phyloP scores from a whole-genome alignment of 148 eudicot genomes.

The Limonium bicolor region DNA sequence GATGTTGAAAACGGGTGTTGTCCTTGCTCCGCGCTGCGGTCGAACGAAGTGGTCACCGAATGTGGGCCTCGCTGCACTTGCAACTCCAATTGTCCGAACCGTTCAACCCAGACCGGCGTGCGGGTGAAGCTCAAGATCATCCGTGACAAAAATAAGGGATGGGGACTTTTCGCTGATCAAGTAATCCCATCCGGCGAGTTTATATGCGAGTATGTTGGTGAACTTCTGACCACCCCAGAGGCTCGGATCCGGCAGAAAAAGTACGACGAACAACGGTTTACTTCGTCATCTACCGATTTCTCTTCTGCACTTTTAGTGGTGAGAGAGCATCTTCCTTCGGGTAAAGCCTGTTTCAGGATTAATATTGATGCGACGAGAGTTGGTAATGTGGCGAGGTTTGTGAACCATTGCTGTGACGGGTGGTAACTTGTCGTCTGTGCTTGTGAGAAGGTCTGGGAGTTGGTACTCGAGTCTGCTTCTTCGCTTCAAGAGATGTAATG shows the following conservation, averaged over 20 bases:
- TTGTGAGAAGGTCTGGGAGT: slow-evolving; percentile 60
- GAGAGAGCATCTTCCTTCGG: slow-evolving; percentile 74
- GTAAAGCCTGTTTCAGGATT: slow-evolving; percentile 75
- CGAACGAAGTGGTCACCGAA: slow-evolving; percentile 28
- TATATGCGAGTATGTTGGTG: slow-evolving; percentile 88
- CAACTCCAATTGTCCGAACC: slow-evolving; percentile 35
- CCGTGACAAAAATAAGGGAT: slow-evolving; percentile 42
- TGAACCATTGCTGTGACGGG: slow-evolving; percentile 95
- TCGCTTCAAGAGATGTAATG: slow-evolving; percentile 46
- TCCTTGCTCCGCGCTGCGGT: slow-evolving; percentile 21
- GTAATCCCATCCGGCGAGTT: slow-evolving; percentile 26
- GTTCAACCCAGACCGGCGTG: slow-evolving; percentile 46
- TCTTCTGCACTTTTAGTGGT: slow-evolving; percentile 69
- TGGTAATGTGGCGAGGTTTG: slow-evolving; percentile 66
- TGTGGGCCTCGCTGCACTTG: slow-evolving; percentile 60
- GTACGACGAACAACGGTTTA: slow-evolving; percentile 68
- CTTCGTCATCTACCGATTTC: slow-evolving; percentile 20
- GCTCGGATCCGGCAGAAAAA: slow-evolving; percentile 47
- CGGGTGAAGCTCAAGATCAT: slow-evolving; percentile 36
- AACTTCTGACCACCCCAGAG: slow-evolving; percentile 72
- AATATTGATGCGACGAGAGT: slow-evolving; percentile 73
- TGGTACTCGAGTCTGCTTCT: slow-evolving; percentile 65
- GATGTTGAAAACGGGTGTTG: slow-evolving; percentile 9
- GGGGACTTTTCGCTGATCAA: slow-evolving; percentile 57
- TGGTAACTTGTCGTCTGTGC: slow-evolving; percentile 47